Percentiles rank a stretch among this genome's conserved stretches.
phyloP scores from a whole-genome alignment of 257 asterid genomes.

The Rehmannia glutinosa region DNA sequence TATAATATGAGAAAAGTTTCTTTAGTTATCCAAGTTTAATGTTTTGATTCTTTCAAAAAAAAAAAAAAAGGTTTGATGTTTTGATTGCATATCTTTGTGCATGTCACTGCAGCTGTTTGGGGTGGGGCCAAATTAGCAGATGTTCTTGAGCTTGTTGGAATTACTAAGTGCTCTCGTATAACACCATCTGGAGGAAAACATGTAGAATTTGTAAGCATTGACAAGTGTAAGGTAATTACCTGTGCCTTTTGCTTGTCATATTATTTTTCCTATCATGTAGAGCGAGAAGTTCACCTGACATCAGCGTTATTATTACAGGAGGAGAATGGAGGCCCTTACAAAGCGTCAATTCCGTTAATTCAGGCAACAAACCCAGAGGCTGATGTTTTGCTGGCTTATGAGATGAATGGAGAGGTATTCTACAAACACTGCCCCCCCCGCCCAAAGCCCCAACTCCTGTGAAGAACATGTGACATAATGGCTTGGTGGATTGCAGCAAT shows the following conservation, averaged over 20 bases:
- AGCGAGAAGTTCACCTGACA: slow-evolving; percentile 14
- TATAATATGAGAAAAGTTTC: not conserved
- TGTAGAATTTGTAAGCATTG: slow-evolving; percentile 94
- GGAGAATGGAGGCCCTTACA: slow-evolving; percentile 97
- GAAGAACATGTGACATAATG: too few relatives aligned
- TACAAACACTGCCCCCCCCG: too few relatives aligned
- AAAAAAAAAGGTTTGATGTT: not conserved
- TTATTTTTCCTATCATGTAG: not conserved
- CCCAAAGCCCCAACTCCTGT: too few relatives aligned
- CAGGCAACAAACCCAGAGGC: slow-evolving; percentile 93
- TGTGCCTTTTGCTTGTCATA: slow-evolving; percentile 4
- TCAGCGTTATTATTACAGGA: slow-evolving; percentile 44
- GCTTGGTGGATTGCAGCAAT: too few relatives aligned
- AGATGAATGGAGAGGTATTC: slow-evolving; percentile 95
- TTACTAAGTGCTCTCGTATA: slow-evolving; percentile 53
- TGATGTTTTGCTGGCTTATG: slow-evolving; percentile 94
- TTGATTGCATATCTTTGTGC: slow-evolving; percentile 11
- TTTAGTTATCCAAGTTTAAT: too few relatives aligned
- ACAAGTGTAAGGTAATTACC: slow-evolving; percentile 82
- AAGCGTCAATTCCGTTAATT: slow-evolving; percentile 82
- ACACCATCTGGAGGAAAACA: slow-evolving; percentile 79
- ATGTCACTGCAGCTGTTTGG: slow-evolving; percentile 76
- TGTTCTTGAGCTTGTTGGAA: slow-evolving; percentile 81
- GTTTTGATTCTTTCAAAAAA: too few relatives aligned
- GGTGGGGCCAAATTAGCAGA: slow-evolving; percentile 91